Evolutionary conservation across 495 filamentous ascomycete genomes (phyloP).

Genomic region (Pyronema omphalodes): DNA sequence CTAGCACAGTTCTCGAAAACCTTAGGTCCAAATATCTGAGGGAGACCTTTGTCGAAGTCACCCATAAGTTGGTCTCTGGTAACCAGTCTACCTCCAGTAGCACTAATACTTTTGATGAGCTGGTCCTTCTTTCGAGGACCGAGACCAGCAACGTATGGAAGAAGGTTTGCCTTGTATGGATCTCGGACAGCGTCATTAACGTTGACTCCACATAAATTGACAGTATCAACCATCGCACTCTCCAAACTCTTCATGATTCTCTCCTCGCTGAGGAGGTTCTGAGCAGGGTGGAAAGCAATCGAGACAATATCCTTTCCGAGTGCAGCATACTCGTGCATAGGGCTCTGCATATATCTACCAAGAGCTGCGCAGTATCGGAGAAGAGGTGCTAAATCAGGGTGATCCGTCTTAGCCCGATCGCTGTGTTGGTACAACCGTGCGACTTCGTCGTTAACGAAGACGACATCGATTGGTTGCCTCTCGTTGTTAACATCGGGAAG

Average conservation of each 20-base stretch:
- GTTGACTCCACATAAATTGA: conserved; percentile 87
- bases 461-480: conserved; percentile 53
- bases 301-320: conserved; percentile 74
- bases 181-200: conserved; percentile 68
- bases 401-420: conserved; percentile 58
- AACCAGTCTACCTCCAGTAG: conserved; percentile 60
- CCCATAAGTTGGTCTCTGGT: conserved; percentile 63
- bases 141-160: conserved; percentile 82
- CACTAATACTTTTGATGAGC: conserved; percentile 74
- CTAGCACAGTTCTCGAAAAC: conserved; percentile 95
- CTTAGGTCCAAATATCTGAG: conserved; percentile 45
- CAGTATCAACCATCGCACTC: conserved; percentile 91
- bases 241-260: conserved; percentile 72
- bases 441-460: conserved; percentile 90
- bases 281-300: conserved; percentile 70
- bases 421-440: conserved; percentile 86
- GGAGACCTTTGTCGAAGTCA: conserved; percentile 48
- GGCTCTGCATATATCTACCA: conserved; percentile 79
- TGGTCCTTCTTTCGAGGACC: conserved; percentile 82
- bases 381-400: conserved; percentile 55
- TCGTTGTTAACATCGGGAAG: conserved; percentile 42
- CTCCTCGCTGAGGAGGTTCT: conserved; percentile 71
- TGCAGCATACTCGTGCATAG: conserved; percentile 86
- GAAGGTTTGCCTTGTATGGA: conserved; percentile 58
- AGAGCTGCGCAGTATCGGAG: conserved; percentile 77